Evolutionary conservation across 2,329 filamentous ascomycete genomes (phyloP), one percentile per base, ranked within the genome.

Genomic region (Aspergillus sp.): DNA sequence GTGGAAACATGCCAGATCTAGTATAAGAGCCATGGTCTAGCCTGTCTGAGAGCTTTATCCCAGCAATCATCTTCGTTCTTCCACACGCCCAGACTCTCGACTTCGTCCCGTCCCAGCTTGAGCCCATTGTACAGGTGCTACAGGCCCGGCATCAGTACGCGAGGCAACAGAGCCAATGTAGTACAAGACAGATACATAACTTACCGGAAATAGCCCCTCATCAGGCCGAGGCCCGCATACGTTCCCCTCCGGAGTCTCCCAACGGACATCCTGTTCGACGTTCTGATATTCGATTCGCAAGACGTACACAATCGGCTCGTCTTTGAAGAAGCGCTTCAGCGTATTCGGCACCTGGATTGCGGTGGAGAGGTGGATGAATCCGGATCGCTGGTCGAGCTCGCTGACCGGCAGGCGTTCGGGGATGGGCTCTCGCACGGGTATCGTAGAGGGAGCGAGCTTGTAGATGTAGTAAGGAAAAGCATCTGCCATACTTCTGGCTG

Each of bases 171-270:
- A 25, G 15, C 28, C 5, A 12, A 20, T 19, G 8, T 2, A 15
- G n/a, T 13, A 14, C 14, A 15, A 31, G 7, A 2, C 6, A 19
- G 11, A 10, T 11, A 31, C n/a, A n/a, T 15, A n/a, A 44, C 57
- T 44, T 42, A 60, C 57, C 14, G 59, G 59, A 39, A 63, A 63
- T 36, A 62, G 45, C 7, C 59, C 59, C 37, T 61, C 57, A 11
- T 46, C 48, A 8, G 54, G 54, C 29, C 59, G 47, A 26, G 56
- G 51, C 6, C 55, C 55, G 34, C 53, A 57, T 14, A 57, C 53
- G 25, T 48, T 53, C 4, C 46, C 55, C 35, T 62, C 58, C 2
- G 58, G 58, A 16, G 48, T 49, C 34, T 63, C 59, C 56, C 58
- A 63, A 3, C 48, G 48, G 26, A 60, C 49, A 34, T 58, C 37